Base-by-base conservation (phyloP, 371 early-diverging fungal species). In the Mucor indicus region DNA sequence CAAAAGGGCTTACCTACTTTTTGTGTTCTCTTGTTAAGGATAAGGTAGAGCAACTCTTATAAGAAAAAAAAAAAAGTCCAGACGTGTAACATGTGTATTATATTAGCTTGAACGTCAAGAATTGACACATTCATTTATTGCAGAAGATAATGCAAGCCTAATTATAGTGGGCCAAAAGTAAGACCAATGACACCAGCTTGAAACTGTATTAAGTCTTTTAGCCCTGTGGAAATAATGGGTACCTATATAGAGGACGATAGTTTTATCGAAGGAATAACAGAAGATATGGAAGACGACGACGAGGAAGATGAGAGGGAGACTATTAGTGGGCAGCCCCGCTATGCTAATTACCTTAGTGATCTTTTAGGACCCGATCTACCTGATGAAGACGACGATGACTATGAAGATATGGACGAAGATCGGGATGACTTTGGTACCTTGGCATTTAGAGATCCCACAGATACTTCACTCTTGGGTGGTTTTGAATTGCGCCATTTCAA, bases 401-500 rank as follows among this genome's bases (percentile, higher is more conserved):
- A 56, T 41, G 53, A 52, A 27, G 57, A 57, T n/a, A 42, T 25
- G 38, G 56, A 51, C n/a, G 40, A 50, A 23, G 39, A 31, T 2
- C n/a, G 15, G 15, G 62, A 62, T 30, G 36, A 24, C 0, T 48
- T 40, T 38, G 62, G 62, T 4, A 48, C 57, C 0, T 25, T 56
- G 6, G 53, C 56, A 1, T 62, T 62, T 30, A 41, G 62, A 38
- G 62, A 62, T 42, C 50, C 50, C 8, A 45, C 35, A 10, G 62
- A 62, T 29, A 62, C 56, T 38, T 32, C 32, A 4, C 41, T 53
- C 17, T 37, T 62, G 24, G 62, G 62, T 16, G 62, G 62, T 2
- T 62, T 62, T 23, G 57, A 62, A 22, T 27, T 62, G n/a, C 38
- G 57, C 11, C 62, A 62, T 22, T 62, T 62, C 13, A 52, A 56